A percentile compares a stretch with the other conserved stretches of the same genome.
phyloP scores from a whole-genome alignment of 73 alveolate genomes.

The Breviolum minutum region DNA sequence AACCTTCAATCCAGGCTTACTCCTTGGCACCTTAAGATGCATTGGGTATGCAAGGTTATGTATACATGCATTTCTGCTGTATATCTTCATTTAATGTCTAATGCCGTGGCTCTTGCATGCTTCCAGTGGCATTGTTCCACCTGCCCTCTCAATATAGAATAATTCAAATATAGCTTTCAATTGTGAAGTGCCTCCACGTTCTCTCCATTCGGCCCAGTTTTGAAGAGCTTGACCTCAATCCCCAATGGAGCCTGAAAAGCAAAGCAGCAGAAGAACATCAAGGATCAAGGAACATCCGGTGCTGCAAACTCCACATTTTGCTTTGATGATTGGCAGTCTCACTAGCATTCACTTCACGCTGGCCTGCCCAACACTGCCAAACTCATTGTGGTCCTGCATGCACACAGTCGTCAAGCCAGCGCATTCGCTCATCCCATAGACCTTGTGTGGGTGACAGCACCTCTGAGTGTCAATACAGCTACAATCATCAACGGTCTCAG shows the following conservation, averaged over 20 bases:
- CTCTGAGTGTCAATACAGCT: not conserved
- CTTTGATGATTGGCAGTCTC: not conserved
- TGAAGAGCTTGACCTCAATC: constrained; percentile 84
- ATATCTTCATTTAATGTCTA: no score
- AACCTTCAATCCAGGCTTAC: constrained; percentile 42
- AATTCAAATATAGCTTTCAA: not conserved
- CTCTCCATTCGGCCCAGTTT: constrained; percentile 76
- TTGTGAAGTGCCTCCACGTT: constrained; percentile 38
- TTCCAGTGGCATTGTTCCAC: no score
- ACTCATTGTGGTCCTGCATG: constrained; percentile 52
- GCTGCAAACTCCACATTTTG: not conserved
- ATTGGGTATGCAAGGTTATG: not conserved
- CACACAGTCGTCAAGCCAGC: constrained; percentile 78
- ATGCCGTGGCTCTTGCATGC: not conserved
- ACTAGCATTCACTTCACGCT: not conserved
- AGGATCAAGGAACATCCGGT: no score
- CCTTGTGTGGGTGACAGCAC: not conserved
- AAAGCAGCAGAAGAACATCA: not conserved
- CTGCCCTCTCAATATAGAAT: no score
- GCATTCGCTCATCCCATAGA: constrained; percentile 92
- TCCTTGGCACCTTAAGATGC: constrained; percentile 1
- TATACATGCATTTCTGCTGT: no score
- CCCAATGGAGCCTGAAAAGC: constrained; percentile 53
- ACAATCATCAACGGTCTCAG: not conserved
- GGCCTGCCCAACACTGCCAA: constrained; percentile 88